These are phyloP conservation scores for Aspergillus oerlinghausenensis DNA, from an alignment of 2,329 filamentous ascomycete genomes.

Conservation along the genomic window DNA sequence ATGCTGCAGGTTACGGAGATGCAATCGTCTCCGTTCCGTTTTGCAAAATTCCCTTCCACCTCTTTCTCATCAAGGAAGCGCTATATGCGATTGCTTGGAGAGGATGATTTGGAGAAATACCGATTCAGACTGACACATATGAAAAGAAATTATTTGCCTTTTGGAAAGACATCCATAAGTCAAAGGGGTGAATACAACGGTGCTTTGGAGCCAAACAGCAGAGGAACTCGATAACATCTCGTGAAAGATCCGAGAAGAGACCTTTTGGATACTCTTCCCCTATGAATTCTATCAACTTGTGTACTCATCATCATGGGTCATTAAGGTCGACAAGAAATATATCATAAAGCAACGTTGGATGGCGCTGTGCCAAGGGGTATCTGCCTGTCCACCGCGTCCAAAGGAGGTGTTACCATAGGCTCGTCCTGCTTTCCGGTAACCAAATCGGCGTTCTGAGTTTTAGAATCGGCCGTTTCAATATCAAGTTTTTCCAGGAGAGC, in stretches of 20 bases:
- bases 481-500: constrained; percentile 7
- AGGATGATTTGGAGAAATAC: constrained; percentile 19
- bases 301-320: background rate
- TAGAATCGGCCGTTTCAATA: background rate
- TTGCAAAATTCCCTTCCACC: constrained; percentile 15
- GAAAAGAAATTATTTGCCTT: background rate
- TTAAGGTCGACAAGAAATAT: background rate
- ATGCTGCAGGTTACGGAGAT: constrained; percentile 12
- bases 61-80: constrained; percentile 35
- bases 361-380: constrained; percentile 11
- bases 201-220: no score
- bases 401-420: constrained; percentile 27
- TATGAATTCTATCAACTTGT: background rate
- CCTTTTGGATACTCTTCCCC: background rate
- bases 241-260: background rate
- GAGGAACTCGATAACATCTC: background rate
- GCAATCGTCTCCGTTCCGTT: constrained; percentile 9
- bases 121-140: background rate
- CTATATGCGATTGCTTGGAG: constrained; percentile 37
- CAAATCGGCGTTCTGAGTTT: background rate
- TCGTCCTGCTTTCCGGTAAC: constrained; percentile 5
- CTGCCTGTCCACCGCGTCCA: constrained; percentile 23
- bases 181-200: no score
- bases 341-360: constrained; percentile 7
- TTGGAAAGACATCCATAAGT: background rate